Evolutionary conservation across 129 eudicot species (phyloP), one percentile per base, ranked within the genome.

Genomic region (Solidago caesia): DNA sequence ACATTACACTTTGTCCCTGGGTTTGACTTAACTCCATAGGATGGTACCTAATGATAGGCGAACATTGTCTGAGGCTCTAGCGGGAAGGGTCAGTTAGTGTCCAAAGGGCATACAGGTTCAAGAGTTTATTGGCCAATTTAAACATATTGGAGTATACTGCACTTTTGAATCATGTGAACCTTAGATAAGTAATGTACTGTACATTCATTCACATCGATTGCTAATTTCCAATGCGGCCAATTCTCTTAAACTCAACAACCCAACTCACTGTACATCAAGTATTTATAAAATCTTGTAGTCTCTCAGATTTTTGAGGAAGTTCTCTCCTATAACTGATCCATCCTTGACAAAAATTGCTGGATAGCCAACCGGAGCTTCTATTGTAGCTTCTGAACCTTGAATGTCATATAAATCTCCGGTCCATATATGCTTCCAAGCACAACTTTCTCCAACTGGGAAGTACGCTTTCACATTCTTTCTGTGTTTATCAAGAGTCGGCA

Each of bases 381-480:
- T 83, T 82, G 64, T 76, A 79, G 66, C 96, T 81, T 87, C 96
- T 29, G 82, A 80, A 77, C 97, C 99, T 79, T 74, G 85, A 75
- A 62, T 26, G 8, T 77, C 72, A 62, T 91, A 85, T 44, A 89
- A 48, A 56, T 89, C 77, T 65, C 94, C 97, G 7, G 95, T 88
- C 99, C 99, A 95, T 57, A 91, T 81, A 86, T 91, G 96, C 86
- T 85, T 85, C 99, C 99, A 95, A 12, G 79, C 69, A 82, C 86
- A 70, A 9, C 15, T 70, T 87, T 89, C 97, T 51, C 97, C 96
- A 53, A 84, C 64, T 4, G 99, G 99, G 82, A 95, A 95, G 78
- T 95, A 95, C 1, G 86, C 99, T 80, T 89, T 91, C 63, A 89
- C 97, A 8, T 57, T 69, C 68, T 81, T 84, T 73, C 81, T 87